Conservation (phyloP, 2,329 filamentous ascomycete species). For the Monilinia vaccinii-corymbosi region DNA sequence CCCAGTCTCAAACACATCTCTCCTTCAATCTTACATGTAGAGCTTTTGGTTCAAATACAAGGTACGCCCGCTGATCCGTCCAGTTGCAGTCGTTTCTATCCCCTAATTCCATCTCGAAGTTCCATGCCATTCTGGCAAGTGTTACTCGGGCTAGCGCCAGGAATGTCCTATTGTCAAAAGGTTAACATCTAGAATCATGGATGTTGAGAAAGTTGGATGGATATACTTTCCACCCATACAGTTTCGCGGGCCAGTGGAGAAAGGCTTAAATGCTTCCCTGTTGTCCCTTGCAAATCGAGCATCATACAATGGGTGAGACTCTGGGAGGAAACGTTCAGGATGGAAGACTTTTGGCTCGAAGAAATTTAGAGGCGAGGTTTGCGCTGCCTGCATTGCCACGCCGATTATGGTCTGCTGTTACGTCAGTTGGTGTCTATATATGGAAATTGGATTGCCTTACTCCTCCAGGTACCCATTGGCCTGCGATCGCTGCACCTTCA, state of each 20-base stretch:
- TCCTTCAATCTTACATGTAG: background rate
- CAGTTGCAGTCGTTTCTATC: background rate
- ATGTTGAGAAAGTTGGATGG: background rate
- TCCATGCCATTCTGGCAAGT: background rate
- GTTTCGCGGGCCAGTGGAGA: background rate
- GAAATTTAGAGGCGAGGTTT: background rate
- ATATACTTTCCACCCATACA: constrained; percentile 3
- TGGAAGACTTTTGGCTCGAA: constrained; percentile 1
- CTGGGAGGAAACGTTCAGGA: background rate
- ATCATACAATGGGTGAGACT: background rate
- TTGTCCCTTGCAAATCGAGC: background rate
- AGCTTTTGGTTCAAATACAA: constrained; percentile 3
- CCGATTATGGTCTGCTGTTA: background rate
- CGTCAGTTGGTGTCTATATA: background rate
- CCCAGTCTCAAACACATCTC: background rate
- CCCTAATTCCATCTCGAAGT: background rate
- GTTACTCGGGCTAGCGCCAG: background rate
- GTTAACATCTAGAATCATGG: background rate
- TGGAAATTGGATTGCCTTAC: background rate
- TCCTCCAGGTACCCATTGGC: constrained; percentile 8
- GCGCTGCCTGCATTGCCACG: background rate
- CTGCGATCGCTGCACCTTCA: constrained; percentile 1
- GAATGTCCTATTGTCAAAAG: background rate
- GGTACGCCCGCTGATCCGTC: background rate
- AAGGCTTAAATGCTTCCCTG: background rate